A percentile compares a stretch with the other conserved stretches of the same genome.
Conservation (phyloP, 2,329 filamentous ascomycete species). For the Botrytis hyacinthi region DNA sequence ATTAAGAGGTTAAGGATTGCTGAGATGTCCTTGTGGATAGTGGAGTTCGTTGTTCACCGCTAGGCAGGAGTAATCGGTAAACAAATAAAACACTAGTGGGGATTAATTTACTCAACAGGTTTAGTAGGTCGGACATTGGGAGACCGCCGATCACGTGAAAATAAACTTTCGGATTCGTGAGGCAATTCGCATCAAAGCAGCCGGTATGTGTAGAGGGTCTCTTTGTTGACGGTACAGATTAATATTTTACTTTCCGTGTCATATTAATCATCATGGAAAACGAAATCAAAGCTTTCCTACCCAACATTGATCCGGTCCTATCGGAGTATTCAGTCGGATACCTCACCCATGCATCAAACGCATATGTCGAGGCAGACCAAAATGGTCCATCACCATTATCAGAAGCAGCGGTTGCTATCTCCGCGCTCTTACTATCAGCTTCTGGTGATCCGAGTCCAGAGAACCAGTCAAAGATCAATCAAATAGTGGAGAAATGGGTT, state of each 20-base stretch:
- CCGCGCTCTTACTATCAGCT: slow-evolving; percentile 89
- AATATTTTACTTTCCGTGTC: neutral
- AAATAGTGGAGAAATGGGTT: slow-evolving; percentile 87
- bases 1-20: slow-evolving; percentile 27
- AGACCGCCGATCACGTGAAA: slow-evolving; percentile 1
- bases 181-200: slow-evolving; percentile 11
- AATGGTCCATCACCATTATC: slow-evolving; percentile 71
- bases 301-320: slow-evolving; percentile 82
- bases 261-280: slow-evolving; percentile 64
- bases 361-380: slow-evolving; percentile 73
- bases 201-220: neutral
- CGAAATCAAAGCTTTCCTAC: slow-evolving; percentile 80
- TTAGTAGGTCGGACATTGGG: neutral
- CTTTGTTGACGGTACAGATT: neutral
- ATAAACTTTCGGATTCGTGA: neutral
- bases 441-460: slow-evolving; percentile 74
- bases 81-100: slow-evolving; percentile 20
- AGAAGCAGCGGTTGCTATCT: slow-evolving; percentile 80
- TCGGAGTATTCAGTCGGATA: slow-evolving; percentile 95
- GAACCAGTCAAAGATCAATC: slow-evolving; percentile 74
- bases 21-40: slow-evolving; percentile 29
- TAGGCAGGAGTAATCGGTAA: slow-evolving; percentile 21
- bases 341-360: slow-evolving; percentile 84
- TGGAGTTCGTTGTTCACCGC: slow-evolving; percentile 26
- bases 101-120: neutral